Percentiles rank a stretch among this genome's conserved stretches.
Evolutionary conservation across 148 eudicot species (phyloP).

Genomic region (Salicornia ramosissima): DNA sequence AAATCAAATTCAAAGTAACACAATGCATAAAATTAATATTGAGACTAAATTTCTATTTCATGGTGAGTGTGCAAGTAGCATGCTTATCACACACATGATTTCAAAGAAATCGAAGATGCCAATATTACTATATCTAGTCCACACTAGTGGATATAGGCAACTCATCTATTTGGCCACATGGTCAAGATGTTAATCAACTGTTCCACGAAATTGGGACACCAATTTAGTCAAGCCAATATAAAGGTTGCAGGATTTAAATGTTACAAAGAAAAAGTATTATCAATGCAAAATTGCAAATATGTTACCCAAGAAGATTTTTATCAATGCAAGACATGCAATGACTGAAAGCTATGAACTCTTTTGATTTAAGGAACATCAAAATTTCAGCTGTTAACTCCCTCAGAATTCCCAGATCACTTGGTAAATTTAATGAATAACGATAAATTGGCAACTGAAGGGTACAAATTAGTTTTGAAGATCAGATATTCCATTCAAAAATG

Average conservation of each 20-base stretch:
- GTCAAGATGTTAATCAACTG: background rate
- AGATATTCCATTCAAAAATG: too few species aligned
- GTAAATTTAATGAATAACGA: too few species aligned
- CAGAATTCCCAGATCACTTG: too few species aligned
- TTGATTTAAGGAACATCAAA: too few species aligned
- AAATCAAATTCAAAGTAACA: constrained; percentile 22
- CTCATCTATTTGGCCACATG: background rate
- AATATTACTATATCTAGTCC: background rate
- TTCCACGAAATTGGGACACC: background rate
- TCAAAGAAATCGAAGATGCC: background rate
- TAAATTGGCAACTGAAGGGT: too few species aligned
- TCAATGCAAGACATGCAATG: background rate
- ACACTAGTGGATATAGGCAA: background rate
- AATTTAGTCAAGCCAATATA: too few species aligned
- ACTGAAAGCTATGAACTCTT: background rate
- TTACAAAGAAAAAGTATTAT: too few species aligned
- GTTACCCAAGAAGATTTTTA: too few species aligned
- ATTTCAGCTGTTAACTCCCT: too few species aligned
- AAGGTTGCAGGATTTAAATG: too few species aligned
- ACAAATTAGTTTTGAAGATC: too few species aligned
- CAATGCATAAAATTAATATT: background rate
- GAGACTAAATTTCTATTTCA: background rate
- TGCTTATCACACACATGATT: background rate
- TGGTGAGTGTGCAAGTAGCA: background rate
- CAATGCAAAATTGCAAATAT: too few species aligned